Base-by-base conservation (phyloP, 345 rosid species). In the sweet orange (Citrus sinensis) region DNA sequence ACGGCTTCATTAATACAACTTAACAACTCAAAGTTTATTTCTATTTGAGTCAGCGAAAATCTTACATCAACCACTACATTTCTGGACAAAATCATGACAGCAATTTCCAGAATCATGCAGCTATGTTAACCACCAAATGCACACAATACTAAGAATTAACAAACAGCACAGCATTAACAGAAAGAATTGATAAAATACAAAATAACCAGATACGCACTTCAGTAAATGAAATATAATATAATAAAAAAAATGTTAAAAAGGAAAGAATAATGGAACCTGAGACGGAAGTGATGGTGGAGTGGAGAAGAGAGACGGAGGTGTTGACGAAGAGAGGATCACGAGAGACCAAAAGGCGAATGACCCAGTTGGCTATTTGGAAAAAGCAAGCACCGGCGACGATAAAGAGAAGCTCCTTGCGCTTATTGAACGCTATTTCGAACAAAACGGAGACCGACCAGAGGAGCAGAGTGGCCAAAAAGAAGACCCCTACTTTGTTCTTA, bases 261-360 rank as follows among this genome's bases (percentile, higher is more conserved):
- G 37, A 66, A 67, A 29, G 22, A 64, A 35, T 7, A 32, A 2
- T 11, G 34, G 73, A 37, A 92, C 98, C 98, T 89, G 98, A 93
- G 71, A 80, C 82, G 35, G 98, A 95, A 74, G 95, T 91, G 76
- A 89, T 30, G 55, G 89, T 71, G 60, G 98, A 93, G 83, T 95
- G 98, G 83, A 95, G 89, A 64, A 95, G 95, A 70, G 98, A 95
- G 75, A 92, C 97, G 34, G 89, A 86, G 82, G 98, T 95, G 25
- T 93, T 95, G 51, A 95, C 98, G 56, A 92, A 91, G 80, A 93
- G 89, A 81, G 95, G 92, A 71, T 93, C 97, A 70, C 97, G 97
- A 81, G 94, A 92, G 71, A 92, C 80, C 77, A 56, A 70, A 30
- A 62, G 25, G 27, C 97, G 89, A 79, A 93, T 68, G 27, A 86